These are phyloP conservation scores for Styphnolobium japonicum DNA, from an alignment of 306 rosid species.

Conservation along the genomic window DNA sequence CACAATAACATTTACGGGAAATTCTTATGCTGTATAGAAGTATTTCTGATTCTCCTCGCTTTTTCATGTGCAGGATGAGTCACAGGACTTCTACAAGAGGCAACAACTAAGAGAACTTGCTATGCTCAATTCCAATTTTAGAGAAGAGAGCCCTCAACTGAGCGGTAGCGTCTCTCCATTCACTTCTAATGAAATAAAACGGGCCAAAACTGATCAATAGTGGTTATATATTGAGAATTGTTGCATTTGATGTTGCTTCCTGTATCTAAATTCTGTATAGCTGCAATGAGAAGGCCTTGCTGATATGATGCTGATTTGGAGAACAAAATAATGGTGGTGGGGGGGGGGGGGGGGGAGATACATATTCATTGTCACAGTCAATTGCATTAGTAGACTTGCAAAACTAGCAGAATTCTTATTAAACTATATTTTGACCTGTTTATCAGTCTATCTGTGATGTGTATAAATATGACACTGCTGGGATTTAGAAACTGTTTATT, in stretches of 20 bases:
- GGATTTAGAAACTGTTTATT: conserved; percentile 5
- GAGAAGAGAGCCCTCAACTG: conserved; percentile 64
- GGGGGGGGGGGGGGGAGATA: conserved; percentile 1
- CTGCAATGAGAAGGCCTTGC: conserved; percentile 24
- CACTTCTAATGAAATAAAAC: conserved; percentile 71
- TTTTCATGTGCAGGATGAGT: conserved; percentile 63
- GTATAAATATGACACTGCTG: neutral
- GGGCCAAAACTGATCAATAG: conserved; percentile 68
- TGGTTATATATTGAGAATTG: conserved; percentile 15
- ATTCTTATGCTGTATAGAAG: neutral
- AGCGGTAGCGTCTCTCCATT: conserved; percentile 64
- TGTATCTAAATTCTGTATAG: conserved; percentile 37
- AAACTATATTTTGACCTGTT: conserved; percentile 18
- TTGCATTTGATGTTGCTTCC: conserved; percentile 25
- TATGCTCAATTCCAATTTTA: conserved; percentile 47
- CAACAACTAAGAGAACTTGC: conserved; percentile 69
- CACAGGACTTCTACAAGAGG: conserved; percentile 72
- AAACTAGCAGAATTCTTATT: neutral
- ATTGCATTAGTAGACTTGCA: conserved; percentile 31
- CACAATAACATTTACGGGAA: neutral
- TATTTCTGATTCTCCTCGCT: neutral
- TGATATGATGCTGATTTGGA: conserved; percentile 32
- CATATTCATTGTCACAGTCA: conserved; percentile 30
- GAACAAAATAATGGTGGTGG: conserved; percentile 20
- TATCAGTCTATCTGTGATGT: conserved; percentile 2